Evolutionary conservation across 2,329 filamentous ascomycete genomes (phyloP).

Genomic region (Fusarium proliferatum): DNA sequence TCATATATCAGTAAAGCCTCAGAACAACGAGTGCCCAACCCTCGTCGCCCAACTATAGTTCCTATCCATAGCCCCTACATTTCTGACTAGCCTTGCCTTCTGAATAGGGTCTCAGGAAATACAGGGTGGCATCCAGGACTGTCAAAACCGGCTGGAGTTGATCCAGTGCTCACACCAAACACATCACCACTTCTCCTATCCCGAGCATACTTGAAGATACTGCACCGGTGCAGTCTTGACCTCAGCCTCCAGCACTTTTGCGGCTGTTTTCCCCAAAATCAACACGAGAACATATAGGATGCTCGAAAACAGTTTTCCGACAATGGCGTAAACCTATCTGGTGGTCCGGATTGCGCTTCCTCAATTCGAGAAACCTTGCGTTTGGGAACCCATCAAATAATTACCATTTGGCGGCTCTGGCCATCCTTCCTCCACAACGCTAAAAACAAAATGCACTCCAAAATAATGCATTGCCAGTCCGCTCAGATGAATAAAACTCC

Average conservation of each 20-base stretch:
- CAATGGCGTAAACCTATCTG: background rate
- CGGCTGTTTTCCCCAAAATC: background rate
- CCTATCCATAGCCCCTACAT: slow-evolving; percentile 12
- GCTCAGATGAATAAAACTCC: slow-evolving; percentile 45
- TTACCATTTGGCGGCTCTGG: background rate
- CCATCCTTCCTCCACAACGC: slow-evolving; percentile 23
- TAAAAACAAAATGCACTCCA: slow-evolving; percentile 40
- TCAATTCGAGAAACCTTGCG: slow-evolving; percentile 11
- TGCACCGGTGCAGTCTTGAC: background rate
- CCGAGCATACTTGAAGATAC: background rate
- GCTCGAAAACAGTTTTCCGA: background rate
- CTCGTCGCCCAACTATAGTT: slow-evolving; percentile 12
- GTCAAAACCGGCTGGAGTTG: background rate
- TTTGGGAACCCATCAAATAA: slow-evolving; percentile 5
- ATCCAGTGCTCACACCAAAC: background rate
- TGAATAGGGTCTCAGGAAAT: background rate
- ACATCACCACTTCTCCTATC: background rate
- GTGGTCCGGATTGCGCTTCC: background rate
- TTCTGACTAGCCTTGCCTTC: background rate
- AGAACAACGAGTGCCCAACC: slow-evolving; percentile 4
- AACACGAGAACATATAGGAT: slow-evolving; percentile 1
- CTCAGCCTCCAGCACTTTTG: background rate
- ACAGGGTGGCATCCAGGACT: background rate
- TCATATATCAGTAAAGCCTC: background rate
- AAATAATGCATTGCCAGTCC: slow-evolving; percentile 41